Evolutionary conservation across 148 eudicot species (phyloP), one percentile per base, ranked within the genome.

Genomic region (Vaccinium vitisidaea): DNA sequence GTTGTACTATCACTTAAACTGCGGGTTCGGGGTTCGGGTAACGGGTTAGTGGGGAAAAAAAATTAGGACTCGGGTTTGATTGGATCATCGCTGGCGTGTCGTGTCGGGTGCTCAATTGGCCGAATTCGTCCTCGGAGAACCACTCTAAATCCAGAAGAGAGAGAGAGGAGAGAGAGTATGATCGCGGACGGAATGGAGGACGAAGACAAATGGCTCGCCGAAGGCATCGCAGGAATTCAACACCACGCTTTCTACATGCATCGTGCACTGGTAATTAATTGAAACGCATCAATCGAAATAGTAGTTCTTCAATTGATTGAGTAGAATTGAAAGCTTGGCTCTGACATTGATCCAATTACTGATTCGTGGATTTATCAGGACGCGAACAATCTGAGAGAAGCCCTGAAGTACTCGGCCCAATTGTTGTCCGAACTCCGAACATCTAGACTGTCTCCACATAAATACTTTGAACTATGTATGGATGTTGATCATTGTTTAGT

Each of bases 191-290:
- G 93, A 54, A 82, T 92, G 54, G 98, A 95, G 1, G 98, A 95
- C 89, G 99, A 97, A 91, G 99, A 97, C 89, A 97, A 95, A 91
- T 97, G 98, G 99, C 93, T 97, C 49, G 99, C 98, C 16, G 98
- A 95, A 88, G 99, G 95, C 80, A 94, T 97, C 89, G 99, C 98
- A 53, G 94, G 93, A 52, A 88, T 95, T 85, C 99, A 97, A 88
- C 98, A 97, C 86, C 94, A 95, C 86, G 99, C 99, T 76, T 97
- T 94, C 88, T 97, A 89, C 74, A 89, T 97, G 95, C 98, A 93
- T 58, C 98, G 98, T 19, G 98, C 98, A 79, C 67, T 95, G 88
- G 99, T 97, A 93, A 56, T 32, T 36, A 13, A 83, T 83, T 4
- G 5, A 48, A 2, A 39, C 32, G 23, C 10, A 54, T 83, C 80